phyloP scores from a whole-genome alignment of 73 alveolate genomes.

The Effrenium voratum region DNA sequence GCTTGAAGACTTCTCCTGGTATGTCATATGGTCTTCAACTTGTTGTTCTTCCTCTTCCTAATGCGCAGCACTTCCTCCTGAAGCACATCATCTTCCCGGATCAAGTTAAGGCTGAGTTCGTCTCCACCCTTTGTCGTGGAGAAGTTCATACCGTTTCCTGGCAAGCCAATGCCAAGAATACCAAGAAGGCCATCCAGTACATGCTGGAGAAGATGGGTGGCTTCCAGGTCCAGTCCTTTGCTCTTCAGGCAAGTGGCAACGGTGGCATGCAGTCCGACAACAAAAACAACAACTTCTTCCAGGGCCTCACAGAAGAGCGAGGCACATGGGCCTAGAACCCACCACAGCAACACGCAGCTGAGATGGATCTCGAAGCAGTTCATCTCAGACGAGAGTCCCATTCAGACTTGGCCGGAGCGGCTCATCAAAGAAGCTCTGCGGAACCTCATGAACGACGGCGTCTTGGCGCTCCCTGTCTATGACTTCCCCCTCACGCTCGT shows the following conservation, averaged over 20 bases:
- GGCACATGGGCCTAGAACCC: too few relatives aligned
- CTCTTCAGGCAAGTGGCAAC: too few relatives aligned
- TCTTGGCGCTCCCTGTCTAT: constrained; percentile 32
- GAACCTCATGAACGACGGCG: constrained; percentile 53
- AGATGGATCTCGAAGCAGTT: constrained; percentile 29
- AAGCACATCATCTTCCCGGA: constrained; percentile 6
- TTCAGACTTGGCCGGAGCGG: constrained; percentile 19
- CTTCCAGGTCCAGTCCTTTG: background rate
- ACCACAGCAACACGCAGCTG: constrained; percentile 18
- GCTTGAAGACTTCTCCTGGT: too few relatives aligned
- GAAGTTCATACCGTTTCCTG: background rate
- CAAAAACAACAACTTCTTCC: too few relatives aligned
- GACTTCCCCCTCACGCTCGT: constrained; percentile 45
- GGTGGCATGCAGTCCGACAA: too few relatives aligned
- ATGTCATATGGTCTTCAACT: too few relatives aligned
- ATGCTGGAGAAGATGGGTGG: constrained; percentile 43
- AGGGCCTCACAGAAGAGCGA: too few relatives aligned
- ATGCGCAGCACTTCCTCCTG: background rate
- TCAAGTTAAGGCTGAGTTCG: background rate
- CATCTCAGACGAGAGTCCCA: constrained; percentile 11
- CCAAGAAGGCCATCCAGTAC: constrained; percentile 17
- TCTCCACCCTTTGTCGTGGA: background rate
- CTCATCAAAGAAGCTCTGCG: constrained; percentile 51
- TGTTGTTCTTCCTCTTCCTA: too few relatives aligned
- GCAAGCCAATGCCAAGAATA: constrained; percentile 12